phyloP scores from a whole-genome alignment of 768 basidiomycete genomes.

The Lactifluus subvellereus region DNA sequence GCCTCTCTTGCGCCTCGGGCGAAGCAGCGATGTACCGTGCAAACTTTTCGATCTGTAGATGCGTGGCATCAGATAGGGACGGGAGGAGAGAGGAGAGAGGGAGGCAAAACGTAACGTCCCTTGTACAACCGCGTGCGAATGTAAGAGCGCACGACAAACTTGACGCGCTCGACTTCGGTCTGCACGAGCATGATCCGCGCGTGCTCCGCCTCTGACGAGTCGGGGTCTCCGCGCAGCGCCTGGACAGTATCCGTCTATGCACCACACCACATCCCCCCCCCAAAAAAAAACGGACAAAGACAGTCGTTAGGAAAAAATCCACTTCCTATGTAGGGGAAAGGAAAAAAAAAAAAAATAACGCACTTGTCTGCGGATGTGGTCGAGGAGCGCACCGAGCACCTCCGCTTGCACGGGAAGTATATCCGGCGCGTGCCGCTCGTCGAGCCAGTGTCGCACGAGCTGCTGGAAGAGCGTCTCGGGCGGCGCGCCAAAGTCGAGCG shows the following conservation, averaged over 20 bases:
- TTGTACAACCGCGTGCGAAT: conserved; percentile 82
- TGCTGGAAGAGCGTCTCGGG: conserved; percentile 58
- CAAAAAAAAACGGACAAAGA: neutral
- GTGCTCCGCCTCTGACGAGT: conserved; percentile 88
- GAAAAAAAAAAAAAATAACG: conserved; percentile 22
- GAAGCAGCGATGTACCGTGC: conserved; percentile 72
- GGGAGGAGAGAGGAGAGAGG: neutral
- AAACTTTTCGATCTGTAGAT: conserved; percentile 79
- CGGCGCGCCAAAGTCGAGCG: conserved; percentile 21
- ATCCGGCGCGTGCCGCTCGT: conserved; percentile 79
- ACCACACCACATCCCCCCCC: conserved; percentile 1
- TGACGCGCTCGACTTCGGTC: conserved; percentile 91
- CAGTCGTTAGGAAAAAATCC: neutral
- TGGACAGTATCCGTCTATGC: conserved; percentile 72
- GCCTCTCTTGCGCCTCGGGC: conserved; percentile 63
- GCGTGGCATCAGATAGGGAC: neutral
- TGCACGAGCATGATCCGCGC: conserved; percentile 89
- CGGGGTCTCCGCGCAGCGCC: conserved; percentile 69
- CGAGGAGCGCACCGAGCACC: conserved; percentile 57
- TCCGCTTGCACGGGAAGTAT: conserved; percentile 68
- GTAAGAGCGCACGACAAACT: conserved; percentile 87
- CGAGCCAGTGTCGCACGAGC: conserved; percentile 79
- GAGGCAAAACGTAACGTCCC: conserved; percentile 21
- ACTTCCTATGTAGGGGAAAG: neutral
- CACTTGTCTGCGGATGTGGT: conserved; percentile 82